Base-by-base conservation (phyloP, 2,329 filamentous ascomycete genomes). In the Fusarium praegraminearum region DNA sequence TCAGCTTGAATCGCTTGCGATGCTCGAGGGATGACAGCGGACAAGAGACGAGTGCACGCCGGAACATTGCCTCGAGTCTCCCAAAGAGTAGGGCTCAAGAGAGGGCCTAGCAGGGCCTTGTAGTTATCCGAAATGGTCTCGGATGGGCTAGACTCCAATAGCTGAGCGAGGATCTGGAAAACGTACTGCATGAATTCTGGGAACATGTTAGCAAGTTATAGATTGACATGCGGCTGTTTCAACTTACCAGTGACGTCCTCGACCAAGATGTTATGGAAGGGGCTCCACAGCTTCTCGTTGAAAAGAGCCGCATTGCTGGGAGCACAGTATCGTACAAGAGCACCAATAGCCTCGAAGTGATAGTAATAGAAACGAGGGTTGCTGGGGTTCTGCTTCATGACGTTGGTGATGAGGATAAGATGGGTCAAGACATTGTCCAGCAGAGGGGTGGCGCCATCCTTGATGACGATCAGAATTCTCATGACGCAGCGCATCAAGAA, bases 291-390 rank as follows among this genome's bases (percentile, higher is more conserved):
- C 60, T 90, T 89, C 64, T 90, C 86, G 76, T 98, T 93, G 52
- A 98, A 87, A 73, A 91, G 89, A 30, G 89, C 86, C 12, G 92
- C 89, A 70, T 93, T 88, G 5, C 86, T 84, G 3, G 80, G 65
- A 82, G 91, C 77, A 85, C 93, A 81, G 86, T 90, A 85, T 86
- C 81, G 79, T 24, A 98, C 92, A 49, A 99, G 85, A 18, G 96
- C 95, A 35, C 96, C 96, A 46, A 99, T 83, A 5, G 93, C 93
- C 82, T 99, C 96, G 69, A 99, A 99, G 78, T 97, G 93, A 80
- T 95, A 99, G 83, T 99, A 99, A 82, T 98, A 98, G 83, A 99
- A 99, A 15, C 93, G 89, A 3, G 96, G 96, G 80, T 99, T 99
- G 83, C 94, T 98, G 1, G 96, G 96, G 80, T 99, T 99, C 73